Percentiles rank a stretch among this genome's conserved stretches.
Evolutionary conservation across 345 rosid genomes (phyloP).

Genomic region (Salix suchowensis): DNA sequence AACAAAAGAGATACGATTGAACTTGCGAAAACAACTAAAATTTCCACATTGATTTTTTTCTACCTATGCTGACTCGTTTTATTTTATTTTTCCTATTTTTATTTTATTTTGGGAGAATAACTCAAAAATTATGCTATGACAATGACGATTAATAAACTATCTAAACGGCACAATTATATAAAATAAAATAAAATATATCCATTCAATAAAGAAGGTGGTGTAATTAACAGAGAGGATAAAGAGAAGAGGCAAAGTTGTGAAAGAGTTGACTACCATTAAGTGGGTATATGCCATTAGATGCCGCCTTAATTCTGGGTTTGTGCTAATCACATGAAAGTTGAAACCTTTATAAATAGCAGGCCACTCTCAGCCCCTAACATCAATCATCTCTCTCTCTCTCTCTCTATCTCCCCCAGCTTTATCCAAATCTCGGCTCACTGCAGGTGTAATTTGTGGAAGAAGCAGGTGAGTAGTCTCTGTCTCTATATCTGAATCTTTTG

Average conservation of each 20-base stretch:
- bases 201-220: not conserved
- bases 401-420: not conserved
- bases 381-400: not conserved
- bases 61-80: too few relatives aligned
- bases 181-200: not conserved
- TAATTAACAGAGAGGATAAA: not conserved
- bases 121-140: too few relatives aligned
- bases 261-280: not conserved
- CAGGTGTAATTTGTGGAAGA: not conserved
- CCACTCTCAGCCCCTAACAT: not conserved
- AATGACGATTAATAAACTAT: too few relatives aligned
- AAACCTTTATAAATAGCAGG: not conserved
- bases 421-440: not conserved
- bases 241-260: not conserved
- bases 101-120: too few relatives aligned
- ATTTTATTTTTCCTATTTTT: too few relatives aligned
- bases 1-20: too few relatives aligned
- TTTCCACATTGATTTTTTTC: too few relatives aligned
- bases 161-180: too few relatives aligned
- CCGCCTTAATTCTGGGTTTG: not conserved
- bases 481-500: not conserved
- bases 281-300: constrained; percentile 1
- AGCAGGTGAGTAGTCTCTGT: constrained; percentile 4
- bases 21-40: too few relatives aligned
- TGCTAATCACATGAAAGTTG: not conserved